Evolutionary conservation across 768 basidiomycete genomes (phyloP), one percentile per base, ranked within the genome.

Genomic region (Crassisporium funariophilum): DNA sequence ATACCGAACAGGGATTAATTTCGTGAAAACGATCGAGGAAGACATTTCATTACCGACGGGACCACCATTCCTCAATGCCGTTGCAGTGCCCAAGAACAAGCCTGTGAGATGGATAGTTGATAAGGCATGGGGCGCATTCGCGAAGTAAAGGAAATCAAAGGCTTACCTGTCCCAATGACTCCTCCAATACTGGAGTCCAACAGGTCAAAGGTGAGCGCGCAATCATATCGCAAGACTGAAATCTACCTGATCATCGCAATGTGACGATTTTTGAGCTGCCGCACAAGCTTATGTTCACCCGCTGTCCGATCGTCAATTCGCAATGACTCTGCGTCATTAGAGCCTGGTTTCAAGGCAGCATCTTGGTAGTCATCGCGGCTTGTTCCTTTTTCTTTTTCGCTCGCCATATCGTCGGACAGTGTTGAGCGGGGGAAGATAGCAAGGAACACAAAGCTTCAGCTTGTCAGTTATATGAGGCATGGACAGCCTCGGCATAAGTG

Each of bases 221-320:
- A 29, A 33, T 7, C 1, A 35, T 22, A 35, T 8, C 2, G 13
- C 19, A 20, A 33, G 13, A 23, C 31, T 34, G 33, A 27, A 20
- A 53, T 56, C 9, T 12, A 66, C 84, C 86, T 88, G 54, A 90
- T 89, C 87, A 90, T 88, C 40, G 88, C 84, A 49, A 91, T 76
- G 61, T 91, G 89, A 12, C 88, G 74, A 57, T 87, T 88, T 63
- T 86, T 86, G 53, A 86, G 68, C 63, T 86, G 83, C 38, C 84
- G 75, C 9, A 76, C 67, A 31, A 85, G 78, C 35, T 63, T 63
- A 46, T 52, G 36, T 22, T 60, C 51, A 12, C 42, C 50, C 39
- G 52, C 44, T 6, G 16, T 4, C 8, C 45, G 50, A 27, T 53
- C 52, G 19, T 46, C 45, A 13, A 24, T 20, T 8, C 36, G 29